Conservation (phyloP, 805 yeast genomes). For the Priceomyces fermenticarens region DNA sequence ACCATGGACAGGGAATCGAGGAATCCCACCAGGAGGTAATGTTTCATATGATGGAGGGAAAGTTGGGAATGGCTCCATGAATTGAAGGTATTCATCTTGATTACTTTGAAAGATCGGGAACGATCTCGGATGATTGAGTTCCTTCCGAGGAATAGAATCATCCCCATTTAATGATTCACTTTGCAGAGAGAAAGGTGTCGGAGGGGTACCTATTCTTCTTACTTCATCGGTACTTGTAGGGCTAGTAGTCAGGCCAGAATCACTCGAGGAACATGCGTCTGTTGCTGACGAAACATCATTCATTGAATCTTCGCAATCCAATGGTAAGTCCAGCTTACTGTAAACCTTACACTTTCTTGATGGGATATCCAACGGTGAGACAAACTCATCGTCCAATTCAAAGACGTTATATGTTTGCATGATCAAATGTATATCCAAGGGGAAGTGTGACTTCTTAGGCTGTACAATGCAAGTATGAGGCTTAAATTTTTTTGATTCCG, state of each 20-base stretch:
- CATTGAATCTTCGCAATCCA: not conserved
- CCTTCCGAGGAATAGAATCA: not conserved
- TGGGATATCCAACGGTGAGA: not conserved
- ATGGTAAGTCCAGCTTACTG: not conserved
- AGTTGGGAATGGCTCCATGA: constrained; percentile 38
- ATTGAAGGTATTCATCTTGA: constrained; percentile 23
- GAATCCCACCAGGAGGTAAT: constrained; percentile 45
- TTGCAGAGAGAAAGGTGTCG: constrained; percentile 1
- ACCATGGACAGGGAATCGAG: constrained; percentile 28
- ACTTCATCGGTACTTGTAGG: constrained; percentile 5
- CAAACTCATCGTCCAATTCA: not conserved
- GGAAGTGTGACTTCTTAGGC: too few species aligned
- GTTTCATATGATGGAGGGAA: constrained; percentile 35
- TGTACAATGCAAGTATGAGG: too few species aligned
- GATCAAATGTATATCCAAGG: not conserved
- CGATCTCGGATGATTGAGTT: not conserved
- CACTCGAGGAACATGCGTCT: constrained; percentile 1
- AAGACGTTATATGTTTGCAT: not conserved
- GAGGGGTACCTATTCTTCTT: constrained; percentile 4
- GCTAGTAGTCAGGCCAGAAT: constrained; percentile 3
- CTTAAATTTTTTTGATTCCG: too few species aligned
- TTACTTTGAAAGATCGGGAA: constrained; percentile 1
- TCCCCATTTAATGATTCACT: not conserved
- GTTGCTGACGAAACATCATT: constrained; percentile 1
- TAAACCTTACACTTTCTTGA: constrained; percentile 2